These are phyloP conservation scores for Paralagenidium karlingii DNA, from an alignment of 352 stramenopile species.

Conservation along the genomic window DNA sequence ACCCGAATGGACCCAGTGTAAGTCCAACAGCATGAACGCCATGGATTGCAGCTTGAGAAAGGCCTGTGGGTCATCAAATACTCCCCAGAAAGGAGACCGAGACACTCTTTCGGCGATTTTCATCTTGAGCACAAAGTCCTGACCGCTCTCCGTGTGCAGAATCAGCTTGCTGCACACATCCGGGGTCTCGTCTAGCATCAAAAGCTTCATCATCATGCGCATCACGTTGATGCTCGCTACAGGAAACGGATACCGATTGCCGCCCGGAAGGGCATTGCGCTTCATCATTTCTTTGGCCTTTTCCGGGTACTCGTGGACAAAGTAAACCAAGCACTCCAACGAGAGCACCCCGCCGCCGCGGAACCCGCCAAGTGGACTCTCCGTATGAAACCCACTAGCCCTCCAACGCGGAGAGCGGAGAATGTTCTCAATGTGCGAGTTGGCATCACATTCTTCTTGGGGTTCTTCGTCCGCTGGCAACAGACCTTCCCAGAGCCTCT, in stretches of 20 bases:
- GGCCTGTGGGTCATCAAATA: constrained; percentile 55
- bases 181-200: constrained; percentile 70
- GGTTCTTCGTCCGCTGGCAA: constrained; percentile 16
- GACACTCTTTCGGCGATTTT: constrained; percentile 67
- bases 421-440: constrained; percentile 30
- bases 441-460: constrained; percentile 18
- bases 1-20: constrained; percentile 70
- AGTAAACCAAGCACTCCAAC: constrained; percentile 61
- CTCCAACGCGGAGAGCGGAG: constrained; percentile 51
- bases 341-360: constrained; percentile 58
- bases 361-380: constrained; percentile 64
- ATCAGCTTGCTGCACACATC: constrained; percentile 63
- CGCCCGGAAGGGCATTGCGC: constrained; percentile 51
- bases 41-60: constrained; percentile 73
- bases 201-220: constrained; percentile 70
- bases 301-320: constrained; percentile 66
- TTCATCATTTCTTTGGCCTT: constrained; percentile 67
- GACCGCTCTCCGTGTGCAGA: constrained; percentile 26
- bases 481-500: constrained; percentile 51
- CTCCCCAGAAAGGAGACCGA: constrained; percentile 64
- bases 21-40: constrained; percentile 75
- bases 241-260: constrained; percentile 71
- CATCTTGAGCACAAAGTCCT: constrained; percentile 45
- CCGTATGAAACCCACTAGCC: constrained; percentile 66
- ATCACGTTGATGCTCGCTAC: constrained; percentile 80